phyloP scores from a whole-genome alignment of 164 flowering plant species.

The Chimonanthus salicifolius region DNA sequence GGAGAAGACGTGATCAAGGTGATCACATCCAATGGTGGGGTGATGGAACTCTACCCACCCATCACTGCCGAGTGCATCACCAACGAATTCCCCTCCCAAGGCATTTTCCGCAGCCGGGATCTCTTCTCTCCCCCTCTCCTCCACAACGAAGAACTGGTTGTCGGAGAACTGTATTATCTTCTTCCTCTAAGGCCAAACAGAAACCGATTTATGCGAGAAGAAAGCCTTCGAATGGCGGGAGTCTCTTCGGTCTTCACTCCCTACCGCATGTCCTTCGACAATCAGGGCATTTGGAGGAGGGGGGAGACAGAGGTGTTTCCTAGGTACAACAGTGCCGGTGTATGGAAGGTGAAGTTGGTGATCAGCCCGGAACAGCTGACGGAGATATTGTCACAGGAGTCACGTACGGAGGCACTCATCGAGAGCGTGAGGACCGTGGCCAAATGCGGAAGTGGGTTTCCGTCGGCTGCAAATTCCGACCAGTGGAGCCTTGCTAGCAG shows the following conservation, averaged over 20 bases:
- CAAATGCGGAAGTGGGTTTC: conserved; percentile 42
- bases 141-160: conserved; percentile 44
- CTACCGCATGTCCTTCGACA: conserved; percentile 74
- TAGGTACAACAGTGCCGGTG: conserved; percentile 25
- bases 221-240: neutral
- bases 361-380: conserved; percentile 62
- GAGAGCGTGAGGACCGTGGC: conserved; percentile 82
- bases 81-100: conserved; percentile 69
- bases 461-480: conserved; percentile 44
- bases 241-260: conserved; percentile 27
- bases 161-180: conserved; percentile 57
- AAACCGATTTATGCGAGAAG: conserved; percentile 26
- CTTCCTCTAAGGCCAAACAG: conserved; percentile 37
- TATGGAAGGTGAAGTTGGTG: conserved; percentile 94
- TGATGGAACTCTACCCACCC: conserved; percentile 72
- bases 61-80: conserved; percentile 56
- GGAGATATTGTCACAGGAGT: conserved; percentile 64
- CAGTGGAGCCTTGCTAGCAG: conserved; percentile 70
- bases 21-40: conserved; percentile 59
- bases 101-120: conserved; percentile 44
- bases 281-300: conserved; percentile 39
- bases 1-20: conserved; percentile 41
- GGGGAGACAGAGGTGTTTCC: conserved; percentile 34
- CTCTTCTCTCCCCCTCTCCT: conserved; percentile 56
- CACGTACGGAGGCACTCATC: conserved; percentile 57